These are phyloP conservation scores for Phytophthora pisi DNA, from an alignment of 352 stramenopile species.

Conservation along the genomic window DNA sequence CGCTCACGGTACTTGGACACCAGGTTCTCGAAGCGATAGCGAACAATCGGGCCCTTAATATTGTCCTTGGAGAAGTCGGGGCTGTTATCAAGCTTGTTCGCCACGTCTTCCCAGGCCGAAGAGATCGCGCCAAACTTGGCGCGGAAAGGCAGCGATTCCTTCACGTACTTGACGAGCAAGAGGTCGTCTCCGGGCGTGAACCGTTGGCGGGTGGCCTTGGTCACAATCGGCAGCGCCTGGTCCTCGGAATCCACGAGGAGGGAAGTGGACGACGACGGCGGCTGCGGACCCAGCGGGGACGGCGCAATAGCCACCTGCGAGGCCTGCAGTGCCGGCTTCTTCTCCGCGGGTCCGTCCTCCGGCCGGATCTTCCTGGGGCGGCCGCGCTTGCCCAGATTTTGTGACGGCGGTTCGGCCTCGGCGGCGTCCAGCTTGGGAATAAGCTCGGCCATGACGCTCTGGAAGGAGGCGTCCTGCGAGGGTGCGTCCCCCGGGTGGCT, in stretches of 20 bases:
- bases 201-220: constrained; percentile 31
- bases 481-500: constrained; percentile 22
- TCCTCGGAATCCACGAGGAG: constrained; percentile 29
- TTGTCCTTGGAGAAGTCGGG: constrained; percentile 38
- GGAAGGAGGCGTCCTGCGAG: constrained; percentile 32
- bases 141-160: constrained; percentile 36
- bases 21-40: constrained; percentile 45
- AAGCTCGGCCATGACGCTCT: constrained; percentile 37
- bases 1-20: constrained; percentile 40
- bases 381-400: constrained; percentile 35
- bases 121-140: constrained; percentile 45
- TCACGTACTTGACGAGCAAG: constrained; percentile 34
- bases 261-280: constrained; percentile 24
- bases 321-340: constrained; percentile 9
- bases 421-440: constrained; percentile 38
- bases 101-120: constrained; percentile 40
- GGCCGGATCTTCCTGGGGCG: constrained; percentile 33
- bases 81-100: constrained; percentile 28
- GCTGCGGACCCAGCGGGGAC: constrained; percentile 24
- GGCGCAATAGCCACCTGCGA: constrained; percentile 27
- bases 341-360: constrained; percentile 12
- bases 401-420: constrained; percentile 25
- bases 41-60: constrained; percentile 40
- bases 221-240: constrained; percentile 19
- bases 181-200: constrained; percentile 42